Conservation (phyloP, 768 basidiomycete species). For the Cytidiella melzeri region DNA sequence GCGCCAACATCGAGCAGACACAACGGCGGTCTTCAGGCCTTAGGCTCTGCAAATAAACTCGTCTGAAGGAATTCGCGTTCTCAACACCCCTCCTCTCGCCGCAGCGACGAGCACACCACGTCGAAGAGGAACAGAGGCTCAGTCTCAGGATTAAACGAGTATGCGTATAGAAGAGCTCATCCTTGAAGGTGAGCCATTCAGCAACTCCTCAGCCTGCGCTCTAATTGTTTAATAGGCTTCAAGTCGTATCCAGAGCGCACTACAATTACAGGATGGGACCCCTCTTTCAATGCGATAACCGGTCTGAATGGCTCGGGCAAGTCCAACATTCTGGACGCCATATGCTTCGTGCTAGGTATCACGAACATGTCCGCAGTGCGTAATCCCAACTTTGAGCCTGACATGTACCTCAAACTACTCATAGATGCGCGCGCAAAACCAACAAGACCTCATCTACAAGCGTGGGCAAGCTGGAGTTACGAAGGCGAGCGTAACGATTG, state of each 20-base stretch:
- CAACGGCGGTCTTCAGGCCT: no score
- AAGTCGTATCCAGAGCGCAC: slow-evolving; percentile 97
- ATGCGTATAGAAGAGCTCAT: slow-evolving; percentile 97
- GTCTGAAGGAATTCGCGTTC: no score
- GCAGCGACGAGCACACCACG: no score
- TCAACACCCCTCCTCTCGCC: no score
- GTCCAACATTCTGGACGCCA: slow-evolving; percentile 98
- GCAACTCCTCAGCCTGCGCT: background rate
- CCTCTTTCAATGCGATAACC: slow-evolving; percentile 98
- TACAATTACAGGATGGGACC: slow-evolving; percentile 93
- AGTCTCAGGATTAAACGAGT: slow-evolving; percentile 14
- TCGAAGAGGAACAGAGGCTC: no score
- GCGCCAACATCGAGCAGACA: no score
- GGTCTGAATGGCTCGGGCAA: slow-evolving; percentile 95
- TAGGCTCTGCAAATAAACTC: no score
- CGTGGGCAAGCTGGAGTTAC: slow-evolving; percentile 96
- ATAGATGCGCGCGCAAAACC: slow-evolving; percentile 91
- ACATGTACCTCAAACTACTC: background rate
- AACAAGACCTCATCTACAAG: slow-evolving; percentile 98
- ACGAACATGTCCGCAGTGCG: slow-evolving; percentile 92
- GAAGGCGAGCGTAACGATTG: slow-evolving; percentile 96
- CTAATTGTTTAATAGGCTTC: slow-evolving; percentile 59
- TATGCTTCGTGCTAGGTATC: slow-evolving; percentile 96
- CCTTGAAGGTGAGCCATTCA: slow-evolving; percentile 62
- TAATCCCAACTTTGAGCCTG: background rate